Evolutionary conservation across 106 monocot genomes (phyloP).

Genomic region (Dioscorea alata): DNA sequence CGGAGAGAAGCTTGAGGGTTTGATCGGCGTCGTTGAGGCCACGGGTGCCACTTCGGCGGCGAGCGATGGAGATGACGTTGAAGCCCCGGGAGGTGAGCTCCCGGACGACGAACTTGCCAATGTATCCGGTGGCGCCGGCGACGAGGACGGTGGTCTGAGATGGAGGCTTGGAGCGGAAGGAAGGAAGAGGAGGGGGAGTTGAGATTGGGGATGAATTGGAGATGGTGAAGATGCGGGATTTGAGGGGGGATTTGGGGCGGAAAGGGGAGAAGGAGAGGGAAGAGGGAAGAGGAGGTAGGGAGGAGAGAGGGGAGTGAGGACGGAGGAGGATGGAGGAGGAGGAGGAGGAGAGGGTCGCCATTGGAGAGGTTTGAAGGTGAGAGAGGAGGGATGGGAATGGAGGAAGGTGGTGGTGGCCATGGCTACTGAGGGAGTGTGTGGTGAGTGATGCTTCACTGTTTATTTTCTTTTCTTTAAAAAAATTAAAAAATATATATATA

Average conservation of each 20-base stretch:
- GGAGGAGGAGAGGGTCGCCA: neutral
- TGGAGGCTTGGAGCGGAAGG: slow-evolving; percentile 36
- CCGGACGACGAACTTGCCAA: slow-evolving; percentile 75
- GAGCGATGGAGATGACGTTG: slow-evolving; percentile 66
- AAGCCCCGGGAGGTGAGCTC: slow-evolving; percentile 79
- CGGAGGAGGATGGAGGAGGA: slow-evolving; percentile 2
- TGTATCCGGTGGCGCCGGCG: slow-evolving; percentile 86
- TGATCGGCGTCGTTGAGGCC: slow-evolving; percentile 29
- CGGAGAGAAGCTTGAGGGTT: slow-evolving; percentile 29
- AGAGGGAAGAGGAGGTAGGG: neutral
- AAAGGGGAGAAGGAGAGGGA: neutral
- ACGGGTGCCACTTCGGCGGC: slow-evolving; percentile 67
- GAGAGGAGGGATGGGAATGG: neutral
- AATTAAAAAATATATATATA: too few species aligned
- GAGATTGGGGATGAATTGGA: neutral
- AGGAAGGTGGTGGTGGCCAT: neutral
- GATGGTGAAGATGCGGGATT: neutral
- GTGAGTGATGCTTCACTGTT: too few species aligned
- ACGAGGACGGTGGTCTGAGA: slow-evolving; percentile 53
- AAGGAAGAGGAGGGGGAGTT: slow-evolving; percentile 2
- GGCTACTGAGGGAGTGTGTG: neutral
- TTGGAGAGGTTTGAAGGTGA: neutral
- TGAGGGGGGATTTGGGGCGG: neutral
- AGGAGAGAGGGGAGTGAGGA: neutral
- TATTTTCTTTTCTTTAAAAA: too few species aligned